Evolutionary conservation across 2,329 filamentous ascomycete species (phyloP), one percentile per base, ranked within the genome.

Genomic region (Periglandula ipomoeae): DNA sequence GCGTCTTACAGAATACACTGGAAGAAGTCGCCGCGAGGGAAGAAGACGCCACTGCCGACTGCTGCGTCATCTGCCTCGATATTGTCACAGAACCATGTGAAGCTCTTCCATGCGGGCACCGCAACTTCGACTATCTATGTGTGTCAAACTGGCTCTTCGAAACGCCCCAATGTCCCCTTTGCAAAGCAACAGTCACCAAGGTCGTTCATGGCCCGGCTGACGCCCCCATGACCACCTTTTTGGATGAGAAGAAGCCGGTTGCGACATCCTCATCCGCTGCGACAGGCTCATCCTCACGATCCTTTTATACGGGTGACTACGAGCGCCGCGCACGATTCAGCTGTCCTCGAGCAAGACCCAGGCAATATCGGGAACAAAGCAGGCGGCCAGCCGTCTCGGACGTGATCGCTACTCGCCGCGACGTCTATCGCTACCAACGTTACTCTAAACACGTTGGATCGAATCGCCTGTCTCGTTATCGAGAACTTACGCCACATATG

Each of bases 31-130:
- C 65, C 13, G 53, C 55, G 5, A 51, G 51, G n/a, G 53, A 56
- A 23, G 52, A 59, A 46, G 53, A 59, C 50, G 37, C 45, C 19
- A 43, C 51, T 20, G 35, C 50, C 20, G 58, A 63, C 53, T 80
- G 76, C 59, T 96, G 90, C 65, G 88, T 94, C 54, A 93, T 97
- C 65, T 97, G 90, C 65, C 81, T 96, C 52, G 86, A 91, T 49
- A 61, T 70, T 47, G 74, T 95, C 59, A 79, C 81, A 9, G 87
- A 93, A 58, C 69, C 79, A 46, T 89, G 86, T 53, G 73, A 84
- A 45, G 79, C 87, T 7, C 70, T 76, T 19, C 89, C 90, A 7
- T 97, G 90, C 71, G 76, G 79, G 38, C 90, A 97, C 70, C 69
- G 73, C 50, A 81, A 82, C 56, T 95, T 94, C 63, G 89, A 96